Conservation (phyloP, 108 stramenopile species). For the Stephanodiscus minutulus region DNA sequence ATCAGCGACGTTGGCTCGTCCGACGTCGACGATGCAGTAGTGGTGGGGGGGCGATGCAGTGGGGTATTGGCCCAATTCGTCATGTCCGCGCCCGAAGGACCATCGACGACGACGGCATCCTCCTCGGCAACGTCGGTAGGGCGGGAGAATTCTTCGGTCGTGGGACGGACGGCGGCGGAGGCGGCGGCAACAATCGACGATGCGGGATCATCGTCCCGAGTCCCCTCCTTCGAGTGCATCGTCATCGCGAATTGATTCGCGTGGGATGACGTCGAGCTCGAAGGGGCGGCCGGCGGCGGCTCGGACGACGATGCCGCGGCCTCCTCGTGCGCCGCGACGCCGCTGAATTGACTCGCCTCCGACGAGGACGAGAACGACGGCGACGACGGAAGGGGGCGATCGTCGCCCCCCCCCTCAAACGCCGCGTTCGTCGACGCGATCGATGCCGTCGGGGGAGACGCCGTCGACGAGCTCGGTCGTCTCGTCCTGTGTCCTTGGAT, state of each 20-base stretch:
- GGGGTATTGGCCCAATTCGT: conserved; percentile 15
- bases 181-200: background rate
- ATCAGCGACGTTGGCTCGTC: background rate
- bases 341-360: conserved; percentile 1
- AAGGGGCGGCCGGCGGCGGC: background rate
- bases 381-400: background rate
- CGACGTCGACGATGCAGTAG: background rate
- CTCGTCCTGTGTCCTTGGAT: background rate
- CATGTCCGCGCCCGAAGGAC: background rate
- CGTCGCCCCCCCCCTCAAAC: background rate
- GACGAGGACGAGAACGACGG: background rate
- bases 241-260: conserved; percentile 23
- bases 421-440: background rate
- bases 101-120: too few relatives aligned
- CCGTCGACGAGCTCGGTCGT: background rate
- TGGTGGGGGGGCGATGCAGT: background rate
- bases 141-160: background rate
- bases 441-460: background rate
- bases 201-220: background rate
- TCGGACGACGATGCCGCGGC: background rate
- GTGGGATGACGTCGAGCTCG: conserved; percentile 4
- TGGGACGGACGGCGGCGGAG: background rate
- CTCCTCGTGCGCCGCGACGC: background rate
- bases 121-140: too few relatives aligned
- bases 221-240: conserved; percentile 16